Base-by-base conservation (phyloP, 768 basidiomycete genomes). In the Mycena galericulata region DNA sequence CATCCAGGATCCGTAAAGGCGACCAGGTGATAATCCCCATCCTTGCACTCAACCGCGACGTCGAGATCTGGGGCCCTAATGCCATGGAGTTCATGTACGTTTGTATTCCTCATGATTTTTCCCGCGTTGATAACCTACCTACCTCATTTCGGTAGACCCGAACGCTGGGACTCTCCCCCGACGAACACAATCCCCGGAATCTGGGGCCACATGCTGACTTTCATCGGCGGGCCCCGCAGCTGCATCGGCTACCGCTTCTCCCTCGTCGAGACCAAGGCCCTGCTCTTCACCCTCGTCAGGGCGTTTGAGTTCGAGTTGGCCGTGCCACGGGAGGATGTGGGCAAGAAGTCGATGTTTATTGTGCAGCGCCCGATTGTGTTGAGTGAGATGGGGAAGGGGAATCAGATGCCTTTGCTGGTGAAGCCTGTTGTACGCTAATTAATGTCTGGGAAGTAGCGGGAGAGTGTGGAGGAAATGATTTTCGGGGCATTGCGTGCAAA, bases 151-250 rank as follows among this genome's bases (percentile, higher is more conserved):
- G 22, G 30, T 67, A 86, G 84, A 43, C 85, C 85, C 0, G 85
- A 87, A 59, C 79, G 86, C 0, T 87, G 86, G 86, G 62, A 69
- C 7, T 49, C 75, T 8, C 29, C 56, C 0, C 76, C 75, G 2
- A 73, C 70, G 4, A 67, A 72, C 1, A 62, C 65, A 8, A 69
- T 85, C 24, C 86, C 85, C 10, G 81, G 84, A 10, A 75, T 85
- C 4, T 83, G 78, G 77, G 74, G 79, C 4, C 75, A 83, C 70
- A 43, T 81, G 29, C 50, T 85, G 45, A 77, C 80, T 3, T 86
- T 87, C 78, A 54, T 81, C 2, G 82, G 81, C 34, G 86, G 86
- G 22, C 81, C 84, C 7, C 79, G 79, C 26, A 78, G 80, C 1
- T 87, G 85, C 68, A 84, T 86, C 41, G 68, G 85, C 79, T 69